A percentile compares a stretch with the other conserved stretches of the same genome.
These are phyloP conservation scores for Trichoderma brevicompactum DNA, from an alignment of 2,329 filamentous ascomycete species.

Conservation along the genomic window DNA sequence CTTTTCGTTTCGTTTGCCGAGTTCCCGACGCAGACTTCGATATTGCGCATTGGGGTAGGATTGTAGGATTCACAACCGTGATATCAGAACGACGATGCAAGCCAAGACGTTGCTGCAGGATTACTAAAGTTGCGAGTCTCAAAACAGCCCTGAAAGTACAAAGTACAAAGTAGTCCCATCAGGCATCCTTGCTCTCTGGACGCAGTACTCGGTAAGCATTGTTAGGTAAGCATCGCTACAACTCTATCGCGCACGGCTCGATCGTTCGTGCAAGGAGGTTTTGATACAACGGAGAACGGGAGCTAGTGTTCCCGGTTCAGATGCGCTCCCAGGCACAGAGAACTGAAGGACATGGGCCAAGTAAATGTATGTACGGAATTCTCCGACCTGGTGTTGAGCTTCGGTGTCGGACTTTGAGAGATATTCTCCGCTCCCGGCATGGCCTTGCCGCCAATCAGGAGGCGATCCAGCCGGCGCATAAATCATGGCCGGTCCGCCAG, in stretches of 20 bases:
- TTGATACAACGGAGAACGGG: background rate
- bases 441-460: background rate
- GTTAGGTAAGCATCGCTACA: slow-evolving; percentile 5
- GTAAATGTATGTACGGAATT: background rate
- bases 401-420: slow-evolving; percentile 19
- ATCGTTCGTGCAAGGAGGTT: slow-evolving; percentile 4
- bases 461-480: slow-evolving; percentile 9
- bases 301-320: slow-evolving; percentile 3
- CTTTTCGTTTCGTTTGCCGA: no score
- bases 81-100: no score
- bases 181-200: no score
- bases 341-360: no score
- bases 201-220: background rate
- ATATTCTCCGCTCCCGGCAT: slow-evolving; percentile 8
- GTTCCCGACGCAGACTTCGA: no score
- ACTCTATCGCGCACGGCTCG: background rate
- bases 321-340: no score
- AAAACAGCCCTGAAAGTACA: no score
- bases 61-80: no score
- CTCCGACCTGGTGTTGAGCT: background rate
- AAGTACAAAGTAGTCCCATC: no score
- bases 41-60: no score
- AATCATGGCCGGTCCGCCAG: slow-evolving; percentile 21
- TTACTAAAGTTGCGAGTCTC: background rate
- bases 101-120: no score